These are phyloP conservation scores for Butyriboletus appendiculatus DNA, from an alignment of 1,284 basidiomycete species.

Conservation along the genomic window DNA sequence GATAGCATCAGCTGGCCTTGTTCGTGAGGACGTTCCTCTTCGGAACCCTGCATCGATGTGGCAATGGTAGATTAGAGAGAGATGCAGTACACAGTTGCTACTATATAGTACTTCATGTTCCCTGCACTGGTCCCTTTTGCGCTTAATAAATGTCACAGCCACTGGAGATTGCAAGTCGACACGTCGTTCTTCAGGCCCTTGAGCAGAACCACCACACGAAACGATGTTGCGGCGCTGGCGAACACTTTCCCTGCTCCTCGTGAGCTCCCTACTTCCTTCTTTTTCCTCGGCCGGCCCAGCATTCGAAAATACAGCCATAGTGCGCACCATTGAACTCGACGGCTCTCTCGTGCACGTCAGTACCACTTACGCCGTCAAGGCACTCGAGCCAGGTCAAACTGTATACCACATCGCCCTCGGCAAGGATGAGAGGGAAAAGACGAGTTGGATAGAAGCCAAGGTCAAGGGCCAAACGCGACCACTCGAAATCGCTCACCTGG, in stretches of 20 bases:
- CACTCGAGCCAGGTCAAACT: conserved; percentile 60
- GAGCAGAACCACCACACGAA: conserved; percentile 16
- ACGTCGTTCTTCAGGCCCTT: conserved; percentile 25
- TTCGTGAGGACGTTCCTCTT: conserved; percentile 78
- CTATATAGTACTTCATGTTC: background rate
- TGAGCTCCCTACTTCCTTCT: conserved; percentile 33
- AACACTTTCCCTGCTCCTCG: conserved; percentile 40
- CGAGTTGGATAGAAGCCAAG: conserved; percentile 80
- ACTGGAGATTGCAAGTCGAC: conserved; percentile 4
- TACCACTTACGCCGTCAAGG: conserved; percentile 84
- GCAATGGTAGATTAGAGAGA: conserved; percentile 67
- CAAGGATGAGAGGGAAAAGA: conserved; percentile 60
- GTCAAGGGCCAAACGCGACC: conserved; percentile 66
- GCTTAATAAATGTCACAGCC: conserved; percentile 17
- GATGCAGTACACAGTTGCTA: too few relatives aligned
- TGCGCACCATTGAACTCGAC: conserved; percentile 85
- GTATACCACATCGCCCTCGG: conserved; percentile 74
- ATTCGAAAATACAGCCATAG: conserved; percentile 86
- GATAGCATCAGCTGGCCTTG: conserved; percentile 78
- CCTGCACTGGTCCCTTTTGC: background rate
- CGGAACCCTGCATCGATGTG: conserved; percentile 75
- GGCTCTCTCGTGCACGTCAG: conserved; percentile 84
- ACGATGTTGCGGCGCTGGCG: conserved; percentile 46
- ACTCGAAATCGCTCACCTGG: conserved; percentile 56
- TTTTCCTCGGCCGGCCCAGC: conserved; percentile 44